Conservation (phyloP, 2,329 filamentous ascomycete genomes). For the Beauveria rudraprayagi region DNA sequence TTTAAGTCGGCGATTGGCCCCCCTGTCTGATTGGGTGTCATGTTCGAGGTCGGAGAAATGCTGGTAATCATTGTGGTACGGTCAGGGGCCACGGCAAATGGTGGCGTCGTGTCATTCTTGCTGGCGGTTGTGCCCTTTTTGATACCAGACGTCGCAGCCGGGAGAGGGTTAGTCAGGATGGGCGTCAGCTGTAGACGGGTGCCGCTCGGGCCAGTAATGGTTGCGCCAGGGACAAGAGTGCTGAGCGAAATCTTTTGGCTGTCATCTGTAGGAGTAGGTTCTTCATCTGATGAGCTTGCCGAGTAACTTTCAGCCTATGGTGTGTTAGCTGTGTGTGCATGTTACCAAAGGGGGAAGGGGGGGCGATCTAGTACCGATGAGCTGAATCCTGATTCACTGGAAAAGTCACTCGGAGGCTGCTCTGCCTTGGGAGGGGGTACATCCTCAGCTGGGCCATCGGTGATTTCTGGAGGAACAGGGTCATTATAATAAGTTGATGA, state of each 20-base stretch:
- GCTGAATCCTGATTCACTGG: not conserved
- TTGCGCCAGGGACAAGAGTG: not conserved
- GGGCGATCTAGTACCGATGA: not conserved
- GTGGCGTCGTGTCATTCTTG: not conserved
- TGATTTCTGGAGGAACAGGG: not conserved
- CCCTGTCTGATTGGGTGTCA: not conserved
- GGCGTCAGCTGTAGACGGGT: not conserved
- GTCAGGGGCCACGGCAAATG: not conserved
- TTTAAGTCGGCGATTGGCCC: not conserved
- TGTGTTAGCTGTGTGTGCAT: not conserved
- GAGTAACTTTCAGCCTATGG: not conserved
- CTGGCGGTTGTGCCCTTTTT: not conserved
- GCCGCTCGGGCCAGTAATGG: not conserved
- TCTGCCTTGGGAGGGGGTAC: constrained; percentile 8
- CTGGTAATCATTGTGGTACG: not conserved
- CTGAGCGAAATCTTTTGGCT: not conserved
- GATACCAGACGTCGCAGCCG: not conserved
- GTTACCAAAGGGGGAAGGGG: not conserved
- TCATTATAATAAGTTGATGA: not conserved
- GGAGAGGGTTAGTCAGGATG: not conserved
- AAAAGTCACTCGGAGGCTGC: not conserved
- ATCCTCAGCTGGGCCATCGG: not conserved
- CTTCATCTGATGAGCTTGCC: not conserved
- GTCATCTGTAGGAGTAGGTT: not conserved
- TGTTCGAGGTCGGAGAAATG: not conserved